Conservation (phyloP, 805 yeast species). For the Komagataella pseudopastoris region DNA sequence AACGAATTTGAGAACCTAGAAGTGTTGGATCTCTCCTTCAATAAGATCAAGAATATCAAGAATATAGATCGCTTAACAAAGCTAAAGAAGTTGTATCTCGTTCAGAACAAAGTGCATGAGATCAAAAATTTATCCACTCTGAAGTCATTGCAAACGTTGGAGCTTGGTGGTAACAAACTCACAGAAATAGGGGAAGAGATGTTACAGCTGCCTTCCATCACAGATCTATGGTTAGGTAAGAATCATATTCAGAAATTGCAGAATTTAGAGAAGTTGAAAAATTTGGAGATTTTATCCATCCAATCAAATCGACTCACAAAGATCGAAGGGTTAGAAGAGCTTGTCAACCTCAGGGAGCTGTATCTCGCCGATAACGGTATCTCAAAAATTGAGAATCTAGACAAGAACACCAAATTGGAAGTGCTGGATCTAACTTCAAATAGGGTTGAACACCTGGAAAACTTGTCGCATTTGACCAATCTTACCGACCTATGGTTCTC, state of each 20-base stretch:
- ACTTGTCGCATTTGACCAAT: conserved; percentile 47
- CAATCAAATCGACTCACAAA: conserved; percentile 75
- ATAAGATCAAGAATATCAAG: conserved; percentile 76
- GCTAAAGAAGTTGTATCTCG: conserved; percentile 64
- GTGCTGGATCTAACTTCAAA: conserved; percentile 79
- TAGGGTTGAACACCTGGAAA: conserved; percentile 43
- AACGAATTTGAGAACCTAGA: conserved; percentile 43
- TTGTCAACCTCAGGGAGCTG: conserved; percentile 67
- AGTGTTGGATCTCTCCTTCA: conserved; percentile 75
- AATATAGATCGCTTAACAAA: conserved; percentile 51
- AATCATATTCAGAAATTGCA: conserved; percentile 58
- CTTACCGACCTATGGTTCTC: conserved; percentile 94
- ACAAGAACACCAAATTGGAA: conserved; percentile 48
- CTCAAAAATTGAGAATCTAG: conserved; percentile 62
- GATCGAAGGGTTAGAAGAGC: conserved; percentile 67
- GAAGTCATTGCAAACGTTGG: conserved; percentile 49
- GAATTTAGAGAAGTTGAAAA: conserved; percentile 43
- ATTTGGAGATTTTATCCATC: conserved; percentile 67
- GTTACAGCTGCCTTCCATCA: conserved; percentile 37
- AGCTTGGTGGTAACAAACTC: conserved; percentile 82
- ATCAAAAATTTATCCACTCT: conserved; percentile 56
- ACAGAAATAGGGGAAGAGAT: conserved; percentile 42
- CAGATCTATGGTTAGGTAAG: conserved; percentile 87
- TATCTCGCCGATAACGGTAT: conserved; percentile 82
- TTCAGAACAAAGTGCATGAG: conserved; percentile 71